Conservation (phyloP, 805 yeast genomes). For the Lipomyces starkeyi region DNA sequence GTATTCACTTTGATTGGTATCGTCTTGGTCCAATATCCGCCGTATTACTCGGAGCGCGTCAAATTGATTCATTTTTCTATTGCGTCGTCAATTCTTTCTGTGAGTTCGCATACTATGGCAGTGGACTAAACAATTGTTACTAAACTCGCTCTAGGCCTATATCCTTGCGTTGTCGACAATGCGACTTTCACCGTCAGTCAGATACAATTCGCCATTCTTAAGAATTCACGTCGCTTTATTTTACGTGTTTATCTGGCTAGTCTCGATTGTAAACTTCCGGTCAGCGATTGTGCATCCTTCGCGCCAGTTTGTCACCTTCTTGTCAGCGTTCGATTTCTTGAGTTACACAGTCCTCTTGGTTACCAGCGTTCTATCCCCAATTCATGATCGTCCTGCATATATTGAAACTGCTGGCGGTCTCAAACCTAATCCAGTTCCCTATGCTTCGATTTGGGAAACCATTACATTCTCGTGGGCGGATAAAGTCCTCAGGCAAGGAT, state of each 20-base stretch:
- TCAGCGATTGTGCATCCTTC: conserved; percentile 41
- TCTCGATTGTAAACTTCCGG: conserved; percentile 39
- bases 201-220: conserved; percentile 34
- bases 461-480: conserved; percentile 80
- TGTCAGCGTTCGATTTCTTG: conserved; percentile 47
- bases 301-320: conserved; percentile 32
- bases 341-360: conserved; percentile 53
- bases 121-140: not conserved
- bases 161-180: conserved; percentile 34
- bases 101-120: conserved; percentile 10
- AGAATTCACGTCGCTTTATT: conserved; percentile 42
- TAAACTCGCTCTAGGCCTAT: conserved; percentile 39
- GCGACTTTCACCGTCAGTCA: conserved; percentile 32
- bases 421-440: conserved; percentile 77
- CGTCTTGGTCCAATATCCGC: conserved; percentile 28
- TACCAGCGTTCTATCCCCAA: conserved; percentile 61
- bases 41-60: conserved; percentile 10
- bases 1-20: conserved; percentile 19
- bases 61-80: conserved; percentile 1
- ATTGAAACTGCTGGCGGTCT: conserved; percentile 51
- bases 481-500: conserved; percentile 69
- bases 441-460: conserved; percentile 63
- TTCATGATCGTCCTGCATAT: conserved; percentile 70
- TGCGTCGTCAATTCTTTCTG: conserved; percentile 23
- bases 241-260: conserved; percentile 34